These are phyloP conservation scores for Aleurites moluccanus DNA, from an alignment of 441 rosid genomes.

Conservation along the genomic window DNA sequence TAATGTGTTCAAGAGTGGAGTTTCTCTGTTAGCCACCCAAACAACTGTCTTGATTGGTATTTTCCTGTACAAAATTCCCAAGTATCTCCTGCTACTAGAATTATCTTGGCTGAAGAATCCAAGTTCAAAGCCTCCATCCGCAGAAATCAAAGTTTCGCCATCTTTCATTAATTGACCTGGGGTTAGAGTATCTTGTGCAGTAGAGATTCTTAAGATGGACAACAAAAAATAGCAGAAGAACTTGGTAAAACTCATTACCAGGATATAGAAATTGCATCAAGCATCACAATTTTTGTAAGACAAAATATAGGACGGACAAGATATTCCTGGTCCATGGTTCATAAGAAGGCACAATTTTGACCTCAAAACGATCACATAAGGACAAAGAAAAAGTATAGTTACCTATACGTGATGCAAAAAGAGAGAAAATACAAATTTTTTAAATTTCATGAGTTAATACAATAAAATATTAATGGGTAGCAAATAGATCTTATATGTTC, in stretches of 20 bases:
- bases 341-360: not conserved
- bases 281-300: not conserved
- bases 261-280: not conserved
- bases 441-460: not conserved
- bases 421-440: not conserved
- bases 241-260: not conserved
- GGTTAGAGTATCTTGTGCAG: slow-evolving; percentile 5
- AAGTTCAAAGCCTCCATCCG: slow-evolving; percentile 37
- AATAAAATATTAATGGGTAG: too few species aligned
- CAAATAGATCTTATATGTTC: too few species aligned
- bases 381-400: not conserved
- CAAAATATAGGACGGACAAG: not conserved
- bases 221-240: slow-evolving; percentile 4
- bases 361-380: not conserved
- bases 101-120: slow-evolving; percentile 27
- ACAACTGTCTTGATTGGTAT: slow-evolving; percentile 27
- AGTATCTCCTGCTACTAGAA: slow-evolving; percentile 33
- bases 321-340: not conserved
- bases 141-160: slow-evolving; percentile 38
- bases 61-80: slow-evolving; percentile 52
- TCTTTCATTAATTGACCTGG: slow-evolving; percentile 21
- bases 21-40: slow-evolving; percentile 35
- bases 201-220: slow-evolving; percentile 3
- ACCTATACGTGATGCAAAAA: not conserved
- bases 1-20: slow-evolving; percentile 14